Percentiles rank a stretch among this genome's conserved stretches.
phyloP scores from a whole-genome alignment of 805 yeast genomes.

The Monosporozyma servazzii region DNA sequence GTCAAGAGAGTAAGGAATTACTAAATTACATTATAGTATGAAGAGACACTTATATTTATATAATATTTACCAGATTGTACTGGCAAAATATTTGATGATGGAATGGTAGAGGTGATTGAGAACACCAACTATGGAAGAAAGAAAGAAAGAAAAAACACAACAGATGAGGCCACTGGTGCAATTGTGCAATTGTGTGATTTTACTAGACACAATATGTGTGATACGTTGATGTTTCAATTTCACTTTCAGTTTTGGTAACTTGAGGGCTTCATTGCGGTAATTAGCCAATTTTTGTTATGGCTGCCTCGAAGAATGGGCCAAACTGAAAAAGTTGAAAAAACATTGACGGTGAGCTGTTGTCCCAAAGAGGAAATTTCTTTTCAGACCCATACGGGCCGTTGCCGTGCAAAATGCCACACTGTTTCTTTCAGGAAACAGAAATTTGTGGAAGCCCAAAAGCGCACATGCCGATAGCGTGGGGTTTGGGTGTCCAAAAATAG shows the following conservation, averaged over 20 bases:
- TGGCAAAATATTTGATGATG: background rate
- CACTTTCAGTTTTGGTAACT: background rate
- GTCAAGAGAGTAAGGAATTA: background rate
- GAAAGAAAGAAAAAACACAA: background rate
- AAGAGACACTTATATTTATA: background rate
- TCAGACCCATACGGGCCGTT: background rate
- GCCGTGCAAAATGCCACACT: background rate
- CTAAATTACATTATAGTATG: background rate
- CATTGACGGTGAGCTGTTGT: background rate
- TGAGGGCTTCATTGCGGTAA: background rate
- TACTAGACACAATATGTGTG: background rate
- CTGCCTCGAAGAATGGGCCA: background rate
- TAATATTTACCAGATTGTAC: background rate
- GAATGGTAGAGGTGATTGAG: background rate
- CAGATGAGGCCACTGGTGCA: background rate
- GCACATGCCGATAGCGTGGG: background rate
- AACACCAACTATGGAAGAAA: background rate
- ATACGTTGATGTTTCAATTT: too few relatives aligned
- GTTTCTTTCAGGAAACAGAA: background rate
- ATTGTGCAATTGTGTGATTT: background rate
- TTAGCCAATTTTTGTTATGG: background rate
- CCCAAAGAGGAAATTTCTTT: background rate
- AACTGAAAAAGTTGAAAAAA: background rate
- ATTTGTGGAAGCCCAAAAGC: background rate
- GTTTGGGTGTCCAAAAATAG: background rate